These are phyloP conservation scores for Aureobasidium sp. DNA, from an alignment of 2,329 filamentous ascomycete genomes.

Conservation along the genomic window DNA sequence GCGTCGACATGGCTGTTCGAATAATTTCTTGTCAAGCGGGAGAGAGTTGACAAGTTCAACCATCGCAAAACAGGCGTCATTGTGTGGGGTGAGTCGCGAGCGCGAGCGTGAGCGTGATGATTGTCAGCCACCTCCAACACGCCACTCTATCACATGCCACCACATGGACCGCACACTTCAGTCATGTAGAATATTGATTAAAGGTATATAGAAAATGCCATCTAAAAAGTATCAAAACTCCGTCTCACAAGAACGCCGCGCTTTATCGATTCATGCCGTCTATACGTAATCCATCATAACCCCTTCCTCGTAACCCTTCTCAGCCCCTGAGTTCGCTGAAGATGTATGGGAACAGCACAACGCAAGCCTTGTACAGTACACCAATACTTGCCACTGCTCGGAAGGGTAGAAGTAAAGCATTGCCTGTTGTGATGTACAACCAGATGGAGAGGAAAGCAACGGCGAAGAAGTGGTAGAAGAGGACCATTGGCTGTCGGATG, in stretches of 20 bases:
- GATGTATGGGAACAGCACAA: slow-evolving; percentile 45
- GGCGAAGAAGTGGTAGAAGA: slow-evolving; percentile 90
- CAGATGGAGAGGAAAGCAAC: slow-evolving; percentile 86
- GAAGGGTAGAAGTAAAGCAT: slow-evolving; percentile 30
- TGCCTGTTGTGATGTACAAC: slow-evolving; percentile 47
- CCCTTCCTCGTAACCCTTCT: not conserved
- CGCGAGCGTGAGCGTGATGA: not conserved
- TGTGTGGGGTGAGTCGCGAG: not conserved
- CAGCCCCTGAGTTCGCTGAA: slow-evolving; percentile 27
- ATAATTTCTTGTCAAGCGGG: not conserved
- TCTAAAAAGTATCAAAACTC: not conserved
- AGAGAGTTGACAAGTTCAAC: not conserved
- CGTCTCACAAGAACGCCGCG: slow-evolving; percentile 1
- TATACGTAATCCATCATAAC: not conserved
- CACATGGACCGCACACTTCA: not conserved
- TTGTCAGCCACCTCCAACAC: not conserved
- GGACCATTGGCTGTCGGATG: slow-evolving; percentile 64
- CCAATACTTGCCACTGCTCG: slow-evolving; percentile 31
- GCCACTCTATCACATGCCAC: not conserved
- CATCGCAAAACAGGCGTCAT: not conserved
- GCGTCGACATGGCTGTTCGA: not conserved
- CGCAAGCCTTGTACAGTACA: slow-evolving; percentile 44
- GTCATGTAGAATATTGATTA: not conserved
- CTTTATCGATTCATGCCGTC: slow-evolving; percentile 2
- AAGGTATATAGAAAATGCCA: not conserved